phyloP scores from a whole-genome alignment of 768 basidiomycete genomes.

The Boletus bicolor region DNA sequence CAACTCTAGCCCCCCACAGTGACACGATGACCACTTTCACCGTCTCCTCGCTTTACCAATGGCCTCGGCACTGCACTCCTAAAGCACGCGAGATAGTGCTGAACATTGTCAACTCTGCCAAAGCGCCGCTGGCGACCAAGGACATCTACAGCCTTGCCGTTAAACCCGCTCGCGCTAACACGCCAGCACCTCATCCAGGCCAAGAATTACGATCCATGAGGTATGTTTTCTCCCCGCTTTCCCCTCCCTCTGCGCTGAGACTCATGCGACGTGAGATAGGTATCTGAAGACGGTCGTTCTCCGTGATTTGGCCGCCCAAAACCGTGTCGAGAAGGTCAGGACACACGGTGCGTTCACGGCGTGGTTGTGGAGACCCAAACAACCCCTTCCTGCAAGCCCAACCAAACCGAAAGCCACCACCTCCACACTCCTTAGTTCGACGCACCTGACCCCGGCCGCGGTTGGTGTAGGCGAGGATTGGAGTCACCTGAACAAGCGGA shows the following conservation, averaged over 20 bases:
- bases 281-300: constrained; percentile 56
- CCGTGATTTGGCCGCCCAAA: constrained; percentile 40
- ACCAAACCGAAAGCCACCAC: neutral
- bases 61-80: constrained; percentile 22
- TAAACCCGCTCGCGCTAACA: constrained; percentile 11
- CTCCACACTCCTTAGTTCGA: neutral
- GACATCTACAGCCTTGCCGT: constrained; percentile 26
- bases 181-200: constrained; percentile 38
- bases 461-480: constrained; percentile 42
- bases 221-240: constrained; percentile 30
- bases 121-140: constrained; percentile 23
- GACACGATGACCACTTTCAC: constrained; percentile 10
- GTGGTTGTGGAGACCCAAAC: constrained; percentile 41
- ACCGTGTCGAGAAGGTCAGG: constrained; percentile 43
- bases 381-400: neutral
- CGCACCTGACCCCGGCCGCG: constrained; percentile 23
- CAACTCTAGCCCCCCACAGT: neutral
- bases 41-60: constrained; percentile 21
- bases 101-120: constrained; percentile 20
- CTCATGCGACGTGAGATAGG: constrained; percentile 27
- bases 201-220: constrained; percentile 54
- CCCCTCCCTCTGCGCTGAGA: neutral
- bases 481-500: constrained; percentile 54
- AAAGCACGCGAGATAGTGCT: constrained; percentile 23
- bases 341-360: constrained; percentile 31